Evolutionary conservation across 495 filamentous ascomycete species (phyloP).

Genomic region (Penicillium verhagenii): DNA sequence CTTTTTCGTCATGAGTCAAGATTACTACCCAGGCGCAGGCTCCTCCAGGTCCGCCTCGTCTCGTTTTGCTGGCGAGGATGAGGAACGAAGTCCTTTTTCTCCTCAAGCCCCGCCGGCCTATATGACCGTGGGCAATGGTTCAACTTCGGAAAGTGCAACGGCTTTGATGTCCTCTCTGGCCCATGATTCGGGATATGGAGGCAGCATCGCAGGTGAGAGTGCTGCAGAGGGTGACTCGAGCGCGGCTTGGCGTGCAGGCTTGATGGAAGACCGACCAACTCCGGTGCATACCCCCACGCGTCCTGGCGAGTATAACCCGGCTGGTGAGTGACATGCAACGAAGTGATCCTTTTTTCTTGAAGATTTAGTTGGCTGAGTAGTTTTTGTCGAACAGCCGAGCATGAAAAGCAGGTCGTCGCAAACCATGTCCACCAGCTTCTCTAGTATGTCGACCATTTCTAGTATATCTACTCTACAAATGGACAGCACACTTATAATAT

Average conservation of each 20-base stretch:
- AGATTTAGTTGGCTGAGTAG: neutral
- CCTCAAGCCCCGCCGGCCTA: constrained; percentile 58
- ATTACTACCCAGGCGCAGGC: constrained; percentile 56
- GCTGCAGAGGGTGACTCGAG: constrained; percentile 45
- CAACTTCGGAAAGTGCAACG: constrained; percentile 70
- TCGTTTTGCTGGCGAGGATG: constrained; percentile 30
- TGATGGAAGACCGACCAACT: constrained; percentile 68
- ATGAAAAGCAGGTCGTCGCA: constrained; percentile 60
- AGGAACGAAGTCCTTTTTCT: constrained; percentile 30
- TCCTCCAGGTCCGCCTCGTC: constrained; percentile 42
- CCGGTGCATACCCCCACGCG: constrained; percentile 55
- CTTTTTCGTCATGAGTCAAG: constrained; percentile 65
- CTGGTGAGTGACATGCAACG: constrained; percentile 25
- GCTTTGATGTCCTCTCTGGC: constrained; percentile 70
- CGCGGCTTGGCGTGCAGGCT: constrained; percentile 53
- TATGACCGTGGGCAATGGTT: constrained; percentile 84
- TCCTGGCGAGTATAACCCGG: constrained; percentile 48
- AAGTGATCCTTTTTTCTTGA: neutral
- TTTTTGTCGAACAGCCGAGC: constrained; percentile 41
- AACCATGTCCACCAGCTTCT: constrained; percentile 72
- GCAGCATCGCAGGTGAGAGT: constrained; percentile 60
- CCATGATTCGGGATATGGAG: constrained; percentile 88
- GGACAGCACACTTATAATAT: constrained; percentile 18
- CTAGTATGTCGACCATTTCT: constrained; percentile 47
- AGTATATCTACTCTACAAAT: neutral